Evolutionary conservation across 2,329 filamentous ascomycete species (phyloP).

Genomic region (Fusarium algeriense): DNA sequence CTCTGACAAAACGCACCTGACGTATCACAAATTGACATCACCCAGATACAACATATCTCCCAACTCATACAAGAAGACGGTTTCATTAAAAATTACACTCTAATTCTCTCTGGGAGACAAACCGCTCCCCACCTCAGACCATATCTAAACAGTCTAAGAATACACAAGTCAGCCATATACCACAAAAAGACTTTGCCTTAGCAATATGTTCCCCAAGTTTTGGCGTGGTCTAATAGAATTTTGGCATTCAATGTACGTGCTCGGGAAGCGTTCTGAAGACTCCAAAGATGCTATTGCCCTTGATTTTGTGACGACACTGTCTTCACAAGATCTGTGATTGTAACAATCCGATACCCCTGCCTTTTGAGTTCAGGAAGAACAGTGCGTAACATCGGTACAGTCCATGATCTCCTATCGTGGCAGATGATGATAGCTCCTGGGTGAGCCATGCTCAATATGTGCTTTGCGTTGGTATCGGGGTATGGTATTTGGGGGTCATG

Average conservation of each 20-base stretch:
- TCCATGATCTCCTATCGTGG: conserved; percentile 88
- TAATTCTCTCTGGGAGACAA: conserved; percentile 24
- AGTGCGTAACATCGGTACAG: conserved; percentile 78
- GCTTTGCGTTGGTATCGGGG: conserved; percentile 77
- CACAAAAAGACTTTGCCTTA: too few relatives aligned
- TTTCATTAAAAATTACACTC: conserved; percentile 49
- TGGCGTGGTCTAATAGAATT: too few relatives aligned
- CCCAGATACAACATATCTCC: conserved; percentile 50
- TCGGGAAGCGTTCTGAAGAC: not conserved
- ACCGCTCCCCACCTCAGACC: not conserved
- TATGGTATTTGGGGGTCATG: conserved; percentile 88
- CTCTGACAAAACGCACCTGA: not conserved
- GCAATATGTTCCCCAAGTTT: too few relatives aligned
- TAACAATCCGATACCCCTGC: conserved; percentile 78
- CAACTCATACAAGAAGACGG: conserved; percentile 50
- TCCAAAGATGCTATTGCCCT: conserved; percentile 14
- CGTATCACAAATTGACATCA: conserved; percentile 47
- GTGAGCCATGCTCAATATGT: conserved; percentile 83
- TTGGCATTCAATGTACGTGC: not conserved
- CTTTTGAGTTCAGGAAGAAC: conserved; percentile 78
- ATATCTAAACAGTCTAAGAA: not conserved
- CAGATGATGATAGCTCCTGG: conserved; percentile 86
- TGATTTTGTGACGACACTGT: conserved; percentile 47
- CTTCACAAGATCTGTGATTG: conserved; percentile 74
- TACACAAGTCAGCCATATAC: not conserved